A percentile compares a stretch with the other conserved stretches of the same genome.
Conservation (phyloP, 140 eudicot genomes). For the Erigeron philadelphicus region DNA sequence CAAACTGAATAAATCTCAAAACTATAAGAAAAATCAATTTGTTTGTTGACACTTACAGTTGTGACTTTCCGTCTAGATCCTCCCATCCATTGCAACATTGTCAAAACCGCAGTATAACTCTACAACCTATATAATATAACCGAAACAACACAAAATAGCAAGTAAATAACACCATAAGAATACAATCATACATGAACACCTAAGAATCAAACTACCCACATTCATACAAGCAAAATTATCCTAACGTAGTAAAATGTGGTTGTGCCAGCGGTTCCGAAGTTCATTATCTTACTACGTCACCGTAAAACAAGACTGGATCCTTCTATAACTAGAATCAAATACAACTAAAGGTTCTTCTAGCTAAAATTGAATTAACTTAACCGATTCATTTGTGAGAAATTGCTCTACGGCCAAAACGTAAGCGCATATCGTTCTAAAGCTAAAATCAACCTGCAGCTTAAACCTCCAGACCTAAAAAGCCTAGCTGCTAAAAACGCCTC, state of each 20-base stretch:
- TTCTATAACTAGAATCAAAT: constrained; percentile 6
- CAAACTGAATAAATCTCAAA: constrained; percentile 15
- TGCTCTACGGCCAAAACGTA: too few species aligned
- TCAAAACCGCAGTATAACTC: constrained; percentile 7
- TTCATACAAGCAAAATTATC: constrained; percentile 8
- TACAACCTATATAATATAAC: constrained; percentile 18
- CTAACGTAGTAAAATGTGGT: constrained; percentile 13
- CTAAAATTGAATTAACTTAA: too few species aligned
- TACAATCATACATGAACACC: background rate
- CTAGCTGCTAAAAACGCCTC: too few species aligned
- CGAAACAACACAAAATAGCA: constrained; percentile 17
- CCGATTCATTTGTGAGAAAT: background rate
- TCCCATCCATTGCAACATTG: constrained; percentile 98
- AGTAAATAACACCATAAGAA: background rate
- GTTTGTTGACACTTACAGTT: constrained; percentile 50
- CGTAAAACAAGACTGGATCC: background rate
- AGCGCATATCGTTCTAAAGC: too few species aligned
- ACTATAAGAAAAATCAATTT: constrained; percentile 6
- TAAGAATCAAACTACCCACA: constrained; percentile 2
- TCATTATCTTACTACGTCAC: constrained; percentile 12
- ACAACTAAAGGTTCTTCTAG: background rate
- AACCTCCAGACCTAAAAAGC: too few species aligned
- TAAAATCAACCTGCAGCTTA: too few species aligned
- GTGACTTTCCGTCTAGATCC: constrained; percentile 93
- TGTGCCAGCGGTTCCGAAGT: background rate